Conservation (phyloP, 1,139 yeast genomes). For the Debaryomyces udenii region DNA sequence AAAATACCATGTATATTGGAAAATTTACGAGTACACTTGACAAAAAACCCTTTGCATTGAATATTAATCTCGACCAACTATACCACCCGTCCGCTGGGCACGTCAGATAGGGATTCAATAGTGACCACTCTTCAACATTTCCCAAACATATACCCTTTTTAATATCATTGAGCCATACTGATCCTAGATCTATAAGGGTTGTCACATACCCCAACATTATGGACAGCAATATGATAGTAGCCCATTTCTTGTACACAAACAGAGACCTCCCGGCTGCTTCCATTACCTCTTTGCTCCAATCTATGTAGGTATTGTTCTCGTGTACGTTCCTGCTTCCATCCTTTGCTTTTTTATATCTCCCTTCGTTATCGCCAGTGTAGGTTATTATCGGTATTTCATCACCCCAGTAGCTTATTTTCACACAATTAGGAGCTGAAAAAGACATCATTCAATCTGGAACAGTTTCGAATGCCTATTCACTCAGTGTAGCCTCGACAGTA, state of each 20-base stretch:
- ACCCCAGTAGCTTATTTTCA: not conserved
- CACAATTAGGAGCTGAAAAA: slow-evolving; percentile 5
- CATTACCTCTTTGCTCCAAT: slow-evolving; percentile 32
- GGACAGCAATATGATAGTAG: slow-evolving; percentile 58
- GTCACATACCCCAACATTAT: slow-evolving; percentile 61
- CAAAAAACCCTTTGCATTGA: slow-evolving; percentile 22
- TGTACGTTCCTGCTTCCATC: slow-evolving; percentile 11
- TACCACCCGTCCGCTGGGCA: slow-evolving; percentile 49
- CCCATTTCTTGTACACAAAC: slow-evolving; percentile 48
- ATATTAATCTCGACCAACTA: slow-evolving; percentile 40
- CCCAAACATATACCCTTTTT: slow-evolving; percentile 51
- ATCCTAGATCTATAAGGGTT: slow-evolving; percentile 58
- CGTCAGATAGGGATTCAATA: slow-evolving; percentile 47
- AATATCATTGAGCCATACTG: slow-evolving; percentile 67
- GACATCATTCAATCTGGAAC: slow-evolving; percentile 1
- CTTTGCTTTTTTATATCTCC: not conserved
- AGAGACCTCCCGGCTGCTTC: slow-evolving; percentile 17
- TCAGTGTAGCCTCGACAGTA: not conserved
- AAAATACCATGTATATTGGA: slow-evolving; percentile 41
- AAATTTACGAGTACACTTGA: slow-evolving; percentile 33
- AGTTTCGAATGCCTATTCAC: not conserved
- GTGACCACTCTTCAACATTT: slow-evolving; percentile 44
- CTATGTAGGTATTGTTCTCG: slow-evolving; percentile 42
- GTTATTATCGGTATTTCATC: slow-evolving; percentile 11
- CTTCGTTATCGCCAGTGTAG: slow-evolving; percentile 5